Evolutionary conservation across 225 moss, liverwort and hornwort species (phyloP).

Genomic region (Pseudisothecium myosuroides): DNA sequence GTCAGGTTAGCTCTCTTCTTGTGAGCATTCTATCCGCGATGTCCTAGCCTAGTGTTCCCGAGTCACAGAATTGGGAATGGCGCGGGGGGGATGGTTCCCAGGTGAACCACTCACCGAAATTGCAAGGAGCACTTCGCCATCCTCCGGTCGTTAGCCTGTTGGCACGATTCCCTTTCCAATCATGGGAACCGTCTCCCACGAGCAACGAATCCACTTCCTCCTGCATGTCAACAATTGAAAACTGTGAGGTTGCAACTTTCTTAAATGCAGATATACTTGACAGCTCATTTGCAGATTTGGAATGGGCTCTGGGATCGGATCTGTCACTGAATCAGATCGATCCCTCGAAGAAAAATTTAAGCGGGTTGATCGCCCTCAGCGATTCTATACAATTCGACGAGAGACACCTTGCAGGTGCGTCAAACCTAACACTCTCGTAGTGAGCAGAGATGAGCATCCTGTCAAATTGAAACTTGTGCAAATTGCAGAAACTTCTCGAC

Average conservation of each 20-base stretch:
- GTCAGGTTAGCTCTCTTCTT: neutral
- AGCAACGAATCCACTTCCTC: neutral
- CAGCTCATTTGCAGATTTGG: neutral
- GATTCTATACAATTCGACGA: neutral
- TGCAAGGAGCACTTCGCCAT: slow-evolving; percentile 8
- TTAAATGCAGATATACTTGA: neutral
- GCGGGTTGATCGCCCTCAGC: neutral
- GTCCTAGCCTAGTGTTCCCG: neutral
- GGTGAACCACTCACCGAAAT: neutral
- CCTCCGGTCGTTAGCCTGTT: slow-evolving; percentile 5
- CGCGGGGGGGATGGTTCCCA: neutral
- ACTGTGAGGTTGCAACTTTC: neutral
- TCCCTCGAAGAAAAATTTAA: neutral
- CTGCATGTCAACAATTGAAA: neutral
- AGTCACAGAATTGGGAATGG: neutral
- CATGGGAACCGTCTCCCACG: slow-evolving; percentile 18
- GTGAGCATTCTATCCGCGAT: neutral
- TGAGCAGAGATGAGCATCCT: neutral
- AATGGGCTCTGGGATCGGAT: neutral
- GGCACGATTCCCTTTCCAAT: slow-evolving; percentile 5
- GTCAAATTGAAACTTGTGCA: neutral
- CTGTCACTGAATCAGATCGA: neutral
- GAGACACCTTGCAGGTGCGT: neutral
- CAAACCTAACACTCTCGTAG: neutral
- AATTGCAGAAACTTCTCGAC: neutral